Base-by-base conservation (phyloP, 305 asterid genomes). In the Plantago coronopus region DNA sequence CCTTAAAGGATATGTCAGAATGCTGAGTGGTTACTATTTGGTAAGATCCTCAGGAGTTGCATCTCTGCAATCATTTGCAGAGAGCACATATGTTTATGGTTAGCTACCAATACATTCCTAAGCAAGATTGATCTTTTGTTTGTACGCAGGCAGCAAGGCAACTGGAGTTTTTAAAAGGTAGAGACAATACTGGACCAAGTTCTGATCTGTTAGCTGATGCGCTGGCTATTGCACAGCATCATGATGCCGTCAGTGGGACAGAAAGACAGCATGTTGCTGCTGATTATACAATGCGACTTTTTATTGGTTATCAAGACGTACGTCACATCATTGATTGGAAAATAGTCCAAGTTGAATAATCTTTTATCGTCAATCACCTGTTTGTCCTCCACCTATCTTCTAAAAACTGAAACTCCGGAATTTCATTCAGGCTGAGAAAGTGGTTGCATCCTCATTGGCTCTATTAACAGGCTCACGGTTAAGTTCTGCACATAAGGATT, bases 231-330 rank as follows among this genome's bases (percentile, higher is more conserved):
- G 89, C 82, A 57, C 95, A 89, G 60, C 97, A 89, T 75, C 97
- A 86, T 72, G 97, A 89, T 75, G 95, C 83, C 18, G 83, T 89
- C 64, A 86, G 86, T 65, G 97, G 97, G 69, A 89, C 97, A 7
- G 74, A 84, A 67, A 73, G 82, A 65, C 89, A 83, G 77, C 95
- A 89, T 40, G 94, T 84, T 46, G 88, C 94, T 60, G 79, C 81
- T 72, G 97, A 86, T 76, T 89, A 86, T 82, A 85, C 95, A 45
- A 23, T 75, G 82, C 86, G 97, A 61, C 85, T 89, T 62, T 81
- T 85, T 54, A 70, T 84, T 57, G 96, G 96, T 61, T 78, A 78
- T 66, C 65, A 69, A 48, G 89, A 89, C 94, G 96, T 88, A 67
- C 59, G 50, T 23, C 50, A 57, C 47, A 38, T 8, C 65, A 42